Evolutionary conservation across 305 asterid species (phyloP).

Genomic region (Rubia tinctorum): DNA sequence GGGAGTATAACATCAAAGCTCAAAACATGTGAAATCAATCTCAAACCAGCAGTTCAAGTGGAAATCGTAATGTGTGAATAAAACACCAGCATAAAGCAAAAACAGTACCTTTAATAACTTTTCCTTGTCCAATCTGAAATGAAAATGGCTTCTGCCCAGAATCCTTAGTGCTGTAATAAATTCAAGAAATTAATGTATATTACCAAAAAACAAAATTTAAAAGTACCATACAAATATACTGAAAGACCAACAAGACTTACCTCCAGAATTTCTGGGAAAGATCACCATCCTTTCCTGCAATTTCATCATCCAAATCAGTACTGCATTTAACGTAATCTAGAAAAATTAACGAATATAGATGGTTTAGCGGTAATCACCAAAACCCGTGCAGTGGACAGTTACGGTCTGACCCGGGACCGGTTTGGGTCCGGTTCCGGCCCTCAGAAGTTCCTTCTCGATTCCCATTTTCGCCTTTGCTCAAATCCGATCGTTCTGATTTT

Average conservation of each 20-base stretch:
- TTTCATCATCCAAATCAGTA: neutral
- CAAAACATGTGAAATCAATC: neutral
- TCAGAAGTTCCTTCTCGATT: conserved; percentile 63
- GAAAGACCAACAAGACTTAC: conserved; percentile 30
- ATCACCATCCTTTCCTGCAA: conserved; percentile 68
- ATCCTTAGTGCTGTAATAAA: conserved; percentile 85
- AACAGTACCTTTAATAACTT: conserved; percentile 82
- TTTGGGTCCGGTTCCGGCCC: conserved; percentile 66
- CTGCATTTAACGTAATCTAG: neutral
- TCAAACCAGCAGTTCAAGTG: neutral
- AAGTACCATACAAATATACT: conserved; percentile 12
- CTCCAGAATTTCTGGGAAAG: conserved; percentile 79
- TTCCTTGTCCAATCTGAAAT: conserved; percentile 77
- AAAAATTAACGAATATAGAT: neutral
- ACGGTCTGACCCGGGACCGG: conserved; percentile 74
- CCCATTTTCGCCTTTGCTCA: conserved; percentile 45
- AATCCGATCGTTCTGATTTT: neutral
- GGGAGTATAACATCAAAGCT: neutral
- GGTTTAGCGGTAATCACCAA: conserved; percentile 30
- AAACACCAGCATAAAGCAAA: neutral
- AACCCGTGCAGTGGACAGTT: conserved; percentile 96
- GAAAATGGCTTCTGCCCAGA: conserved; percentile 84
- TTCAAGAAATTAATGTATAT: neutral
- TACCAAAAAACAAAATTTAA: neutral
- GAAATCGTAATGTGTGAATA: neutral